Evolutionary conservation across 2,329 filamentous ascomycete genomes (phyloP).

Genomic region (Stagonosporopsis cucurbitacearum): DNA sequence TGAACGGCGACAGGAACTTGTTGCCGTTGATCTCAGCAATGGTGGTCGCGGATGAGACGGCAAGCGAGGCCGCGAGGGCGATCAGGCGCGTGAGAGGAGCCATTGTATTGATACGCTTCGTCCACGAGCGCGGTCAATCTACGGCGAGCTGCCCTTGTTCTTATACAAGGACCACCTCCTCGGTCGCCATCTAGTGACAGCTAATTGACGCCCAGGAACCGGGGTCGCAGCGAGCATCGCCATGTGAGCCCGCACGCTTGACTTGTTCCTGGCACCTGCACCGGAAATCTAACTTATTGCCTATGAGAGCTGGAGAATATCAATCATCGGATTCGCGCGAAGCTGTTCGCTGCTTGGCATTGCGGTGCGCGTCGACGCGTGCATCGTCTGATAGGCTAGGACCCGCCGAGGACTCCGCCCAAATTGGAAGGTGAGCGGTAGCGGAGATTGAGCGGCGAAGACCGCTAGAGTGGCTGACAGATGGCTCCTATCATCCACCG

Average conservation of each 20-base stretch:
- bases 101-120: conserved; percentile 20
- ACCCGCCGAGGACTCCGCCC: conserved; percentile 11
- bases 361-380: conserved; percentile 12
- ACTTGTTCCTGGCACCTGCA: conserved; percentile 18
- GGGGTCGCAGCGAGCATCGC: conserved; percentile 5
- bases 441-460: conserved; percentile 17
- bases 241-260: conserved; percentile 12
- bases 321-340: conserved; percentile 14
- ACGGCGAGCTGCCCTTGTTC: conserved; percentile 7
- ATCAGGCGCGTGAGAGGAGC: conserved; percentile 23
- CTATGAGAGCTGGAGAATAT: conserved; percentile 16
- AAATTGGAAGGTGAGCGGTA: conserved; percentile 15
- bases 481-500: conserved; percentile 11
- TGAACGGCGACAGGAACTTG: conserved; percentile 67
- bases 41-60: conserved; percentile 31
- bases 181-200: not conserved
- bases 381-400: conserved; percentile 16
- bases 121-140: conserved; percentile 8
- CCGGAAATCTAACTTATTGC: conserved; percentile 12
- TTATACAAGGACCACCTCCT: conserved; percentile 6
- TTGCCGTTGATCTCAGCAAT: conserved; percentile 71
- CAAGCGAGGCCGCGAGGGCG: conserved; percentile 26
- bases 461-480: conserved; percentile 14
- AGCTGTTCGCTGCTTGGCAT: conserved; percentile 15
- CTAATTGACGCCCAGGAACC: conserved; percentile 9